phyloP scores from a whole-genome alignment of 805 yeast species.

The Candida mattraensis region DNA sequence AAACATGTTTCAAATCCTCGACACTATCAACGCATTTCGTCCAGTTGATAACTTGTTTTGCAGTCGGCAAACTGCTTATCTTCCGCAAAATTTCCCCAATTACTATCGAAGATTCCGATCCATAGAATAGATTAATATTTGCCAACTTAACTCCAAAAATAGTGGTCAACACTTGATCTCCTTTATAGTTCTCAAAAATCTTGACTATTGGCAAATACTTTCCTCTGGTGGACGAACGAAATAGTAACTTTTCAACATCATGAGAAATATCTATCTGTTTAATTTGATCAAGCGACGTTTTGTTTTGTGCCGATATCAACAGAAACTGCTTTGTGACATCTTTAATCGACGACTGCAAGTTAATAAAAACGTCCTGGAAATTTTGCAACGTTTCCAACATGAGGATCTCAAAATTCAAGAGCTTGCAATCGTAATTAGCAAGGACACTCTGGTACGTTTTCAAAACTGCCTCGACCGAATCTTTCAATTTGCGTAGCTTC shows the following conservation, averaged over 20 bases:
- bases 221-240: constrained; percentile 2
- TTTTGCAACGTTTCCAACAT: constrained; percentile 14
- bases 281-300: constrained; percentile 1
- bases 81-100: constrained; percentile 13
- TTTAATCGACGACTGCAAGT: constrained; percentile 10
- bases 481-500: constrained; percentile 11
- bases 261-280: constrained; percentile 1
- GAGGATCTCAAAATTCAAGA: constrained; percentile 12
- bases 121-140: constrained; percentile 6
- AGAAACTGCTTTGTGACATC: constrained; percentile 12
- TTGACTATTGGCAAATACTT: constrained; percentile 9
- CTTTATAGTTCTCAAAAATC: constrained; percentile 18
- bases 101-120: constrained; percentile 14
- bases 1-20: constrained; percentile 14
- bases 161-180: constrained; percentile 6
- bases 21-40: constrained; percentile 7
- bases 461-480: constrained; percentile 5
- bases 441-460: constrained; percentile 9
- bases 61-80: constrained; percentile 7
- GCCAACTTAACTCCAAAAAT: constrained; percentile 16
- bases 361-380: constrained; percentile 9
- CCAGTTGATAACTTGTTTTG: constrained; percentile 17
- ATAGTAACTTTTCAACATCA: constrained; percentile 11
- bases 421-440: constrained; percentile 8
- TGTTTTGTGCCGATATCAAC: constrained; percentile 12